Conservation (phyloP, 2,329 filamentous ascomycete species). For the Magnaporthiopsis rhizophila region DNA sequence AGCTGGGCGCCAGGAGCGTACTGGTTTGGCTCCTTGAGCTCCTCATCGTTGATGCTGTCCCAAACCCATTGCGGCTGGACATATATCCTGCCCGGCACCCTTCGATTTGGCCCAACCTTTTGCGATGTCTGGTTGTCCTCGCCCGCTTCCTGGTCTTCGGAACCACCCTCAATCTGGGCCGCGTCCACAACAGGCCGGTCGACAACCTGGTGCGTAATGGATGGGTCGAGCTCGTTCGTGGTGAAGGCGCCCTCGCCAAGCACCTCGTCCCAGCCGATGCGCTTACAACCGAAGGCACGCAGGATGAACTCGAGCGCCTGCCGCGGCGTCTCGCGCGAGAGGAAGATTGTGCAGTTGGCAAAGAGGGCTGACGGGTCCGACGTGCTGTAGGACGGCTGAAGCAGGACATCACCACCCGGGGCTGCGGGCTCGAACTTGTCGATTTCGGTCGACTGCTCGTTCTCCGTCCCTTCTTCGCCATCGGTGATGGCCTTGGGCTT, state of each 20-base stretch:
- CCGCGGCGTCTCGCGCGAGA: slow-evolving; percentile 88
- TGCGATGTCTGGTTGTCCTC: slow-evolving; percentile 56
- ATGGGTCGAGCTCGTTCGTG: slow-evolving; percentile 74
- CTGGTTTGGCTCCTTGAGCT: slow-evolving; percentile 75
- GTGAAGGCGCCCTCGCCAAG: slow-evolving; percentile 90
- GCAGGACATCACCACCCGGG: slow-evolving; percentile 75
- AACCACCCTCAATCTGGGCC: slow-evolving; percentile 36
- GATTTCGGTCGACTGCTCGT: slow-evolving; percentile 51
- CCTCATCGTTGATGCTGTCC: slow-evolving; percentile 91
- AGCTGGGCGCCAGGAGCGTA: slow-evolving; percentile 86
- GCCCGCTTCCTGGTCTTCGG: slow-evolving; percentile 22
- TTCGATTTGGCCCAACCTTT: slow-evolving; percentile 53
- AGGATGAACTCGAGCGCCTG: slow-evolving; percentile 89
- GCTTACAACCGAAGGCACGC: slow-evolving; percentile 89
- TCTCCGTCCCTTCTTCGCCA: slow-evolving; percentile 26
- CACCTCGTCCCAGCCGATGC: slow-evolving; percentile 88
- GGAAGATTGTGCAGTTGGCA: slow-evolving; percentile 79
- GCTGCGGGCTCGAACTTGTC: slow-evolving; percentile 88
- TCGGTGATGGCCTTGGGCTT: slow-evolving; percentile 24
- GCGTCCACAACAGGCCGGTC: slow-evolving; percentile 74
- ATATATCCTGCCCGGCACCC: slow-evolving; percentile 87
- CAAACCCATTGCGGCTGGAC: slow-evolving; percentile 98
- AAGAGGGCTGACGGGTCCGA: slow-evolving; percentile 70
- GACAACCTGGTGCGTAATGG: slow-evolving; percentile 94
- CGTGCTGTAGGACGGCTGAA: slow-evolving; percentile 63